These are phyloP conservation scores for Penicillium macrosclerotiorum DNA, from an alignment of 495 filamentous ascomycete species.

Conservation along the genomic window DNA sequence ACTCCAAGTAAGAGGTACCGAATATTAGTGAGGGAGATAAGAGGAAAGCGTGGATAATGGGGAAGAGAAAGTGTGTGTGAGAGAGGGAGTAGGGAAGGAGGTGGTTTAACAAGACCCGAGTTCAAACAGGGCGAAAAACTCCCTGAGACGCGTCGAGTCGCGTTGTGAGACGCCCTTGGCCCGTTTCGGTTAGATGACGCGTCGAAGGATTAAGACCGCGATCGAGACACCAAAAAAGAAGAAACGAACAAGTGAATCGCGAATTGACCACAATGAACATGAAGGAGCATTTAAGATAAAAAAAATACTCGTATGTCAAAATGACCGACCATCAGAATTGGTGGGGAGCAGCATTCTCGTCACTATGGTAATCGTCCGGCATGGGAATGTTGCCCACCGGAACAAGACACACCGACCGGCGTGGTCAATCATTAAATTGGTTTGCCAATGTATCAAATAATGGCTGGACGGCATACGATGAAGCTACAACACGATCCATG, in stretches of 20 bases:
- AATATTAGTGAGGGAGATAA: conserved; percentile 3
- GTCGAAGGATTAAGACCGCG: no score
- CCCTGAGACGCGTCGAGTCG: conserved; percentile 18
- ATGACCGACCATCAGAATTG: neutral
- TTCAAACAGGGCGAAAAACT: conserved; percentile 5
- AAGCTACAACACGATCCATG: no score
- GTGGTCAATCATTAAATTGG: no score
- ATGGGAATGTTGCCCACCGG: conserved; percentile 24
- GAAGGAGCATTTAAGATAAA: neutral
- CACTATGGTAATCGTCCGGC: conserved; percentile 31
- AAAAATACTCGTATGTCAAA: neutral
- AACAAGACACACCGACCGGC: neutral
- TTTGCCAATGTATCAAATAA: no score
- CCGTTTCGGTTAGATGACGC: conserved; percentile 18
- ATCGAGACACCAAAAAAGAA: neutral
- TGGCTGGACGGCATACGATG: no score
- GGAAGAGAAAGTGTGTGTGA: conserved; percentile 8
- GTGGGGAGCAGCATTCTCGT: conserved; percentile 21
- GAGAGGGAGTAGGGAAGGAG: conserved; percentile 2
- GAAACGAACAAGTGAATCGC: neutral
- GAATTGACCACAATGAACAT: no score
- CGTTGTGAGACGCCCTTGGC: conserved; percentile 13
- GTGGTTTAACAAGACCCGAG: no score
- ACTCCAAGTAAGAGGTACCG: conserved; percentile 27
- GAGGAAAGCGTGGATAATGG: conserved; percentile 11